A percentile compares a stretch with the other conserved stretches of the same genome.
Evolutionary conservation across 352 stramenopile species (phyloP).

Genomic region (Aphanomyces euteiches): DNA sequence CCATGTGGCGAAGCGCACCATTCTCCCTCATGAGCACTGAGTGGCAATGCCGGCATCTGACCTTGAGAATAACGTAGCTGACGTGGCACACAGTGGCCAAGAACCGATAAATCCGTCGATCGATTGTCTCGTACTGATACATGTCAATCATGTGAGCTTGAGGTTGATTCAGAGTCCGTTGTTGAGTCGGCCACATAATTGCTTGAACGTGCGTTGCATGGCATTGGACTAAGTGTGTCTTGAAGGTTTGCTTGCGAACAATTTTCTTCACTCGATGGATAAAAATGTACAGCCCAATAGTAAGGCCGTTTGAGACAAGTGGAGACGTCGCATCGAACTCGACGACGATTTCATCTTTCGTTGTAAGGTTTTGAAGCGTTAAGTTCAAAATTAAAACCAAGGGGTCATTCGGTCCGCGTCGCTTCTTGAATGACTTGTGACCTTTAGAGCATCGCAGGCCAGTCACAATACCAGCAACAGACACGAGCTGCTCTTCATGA

Average conservation of each 20-base stretch:
- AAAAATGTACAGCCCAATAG: background rate
- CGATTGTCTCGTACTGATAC: slow-evolving; percentile 32
- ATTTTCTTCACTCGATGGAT: slow-evolving; percentile 18
- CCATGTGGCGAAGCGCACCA: slow-evolving; percentile 35
- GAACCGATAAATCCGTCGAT: slow-evolving; percentile 55
- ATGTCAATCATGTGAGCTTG: slow-evolving; percentile 10
- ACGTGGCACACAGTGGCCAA: slow-evolving; percentile 67
- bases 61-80: slow-evolving; percentile 71
- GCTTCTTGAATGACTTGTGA: background rate
- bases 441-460: background rate
- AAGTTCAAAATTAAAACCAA: background rate
- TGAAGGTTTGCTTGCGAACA: slow-evolving; percentile 12
- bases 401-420: background rate
- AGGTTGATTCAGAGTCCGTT: background rate
- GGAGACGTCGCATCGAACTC: background rate
- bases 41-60: slow-evolving; percentile 56
- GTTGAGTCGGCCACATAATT: background rate
- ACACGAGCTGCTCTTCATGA: slow-evolving; percentile 3
- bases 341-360: background rate
- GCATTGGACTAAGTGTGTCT: slow-evolving; percentile 41
- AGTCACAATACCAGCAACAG: background rate
- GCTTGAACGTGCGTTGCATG: slow-evolving; percentile 11
- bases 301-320: background rate
- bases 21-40: background rate
- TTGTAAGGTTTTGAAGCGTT: background rate